These are phyloP conservation scores for Pyricularia pennisetigena DNA, from an alignment of 2,329 filamentous ascomycete species.

Conservation along the genomic window DNA sequence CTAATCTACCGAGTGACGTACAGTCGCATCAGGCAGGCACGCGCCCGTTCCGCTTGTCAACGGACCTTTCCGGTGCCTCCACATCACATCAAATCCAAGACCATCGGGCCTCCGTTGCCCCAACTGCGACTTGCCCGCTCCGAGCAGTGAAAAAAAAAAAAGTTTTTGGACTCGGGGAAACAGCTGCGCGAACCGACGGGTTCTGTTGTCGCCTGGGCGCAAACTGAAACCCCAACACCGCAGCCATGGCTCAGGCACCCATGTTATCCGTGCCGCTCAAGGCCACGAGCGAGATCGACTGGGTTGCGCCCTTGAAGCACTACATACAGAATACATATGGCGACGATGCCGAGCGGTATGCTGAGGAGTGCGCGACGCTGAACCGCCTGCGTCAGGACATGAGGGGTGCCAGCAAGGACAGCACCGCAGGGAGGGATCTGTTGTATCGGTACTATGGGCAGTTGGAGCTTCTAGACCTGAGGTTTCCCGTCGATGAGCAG, in stretches of 20 bases:
- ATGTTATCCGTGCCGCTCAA: slow-evolving; percentile 95
- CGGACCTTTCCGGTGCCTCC: neutral
- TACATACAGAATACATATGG: slow-evolving; percentile 93
- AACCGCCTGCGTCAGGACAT: slow-evolving; percentile 96
- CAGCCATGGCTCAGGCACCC: slow-evolving; percentile 68
- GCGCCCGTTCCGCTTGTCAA: neutral
- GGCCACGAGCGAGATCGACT: slow-evolving; percentile 96
- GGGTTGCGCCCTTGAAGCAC: slow-evolving; percentile 80
- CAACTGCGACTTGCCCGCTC: neutral
- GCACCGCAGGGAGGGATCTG: slow-evolving; percentile 83
- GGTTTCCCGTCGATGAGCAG: slow-evolving; percentile 96
- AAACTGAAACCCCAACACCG: slow-evolving; percentile 1
- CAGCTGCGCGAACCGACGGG: neutral
- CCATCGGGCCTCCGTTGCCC: neutral
- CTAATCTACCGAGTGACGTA: neutral
- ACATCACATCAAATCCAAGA: neutral
- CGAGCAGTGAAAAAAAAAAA: neutral
- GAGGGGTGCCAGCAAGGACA: slow-evolving; percentile 94
- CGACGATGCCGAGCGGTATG: slow-evolving; percentile 92
- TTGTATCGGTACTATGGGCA: slow-evolving; percentile 97
- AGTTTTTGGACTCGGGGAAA: neutral
- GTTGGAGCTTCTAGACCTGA: slow-evolving; percentile 83
- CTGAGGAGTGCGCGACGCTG: slow-evolving; percentile 88
- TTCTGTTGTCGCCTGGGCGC: neutral
- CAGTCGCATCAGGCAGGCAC: neutral